Evolutionary conservation across 129 eudicot species (phyloP).

Genomic region (Daucus carota): DH1_v3.0 NC_030381.2:42317001-42317500

Average conservation of each 20-base stretch:
- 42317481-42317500: too few relatives aligned
- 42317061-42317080: neutral
- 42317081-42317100: neutral
- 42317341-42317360: too few relatives aligned
- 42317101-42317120: slow-evolving; percentile 1
- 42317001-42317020: neutral
- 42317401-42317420: too few relatives aligned
- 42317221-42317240: neutral
- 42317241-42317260: neutral
- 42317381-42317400: too few relatives aligned
- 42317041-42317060: neutral
- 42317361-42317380: too few relatives aligned
- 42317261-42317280: neutral
- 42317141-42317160: slow-evolving; percentile 10
- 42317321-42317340: too few relatives aligned
- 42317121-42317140: slow-evolving; percentile 3
- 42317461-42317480: too few relatives aligned
- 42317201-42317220: neutral
- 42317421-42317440: too few relatives aligned
- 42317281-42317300: too few relatives aligned
- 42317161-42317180: slow-evolving; percentile 2
- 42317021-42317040: neutral
- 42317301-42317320: too few relatives aligned
- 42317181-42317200: neutral
- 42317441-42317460: too few relatives aligned